Base-by-base conservation (phyloP, 805 yeast species). In the Nakazawaea siamensis region DNA sequence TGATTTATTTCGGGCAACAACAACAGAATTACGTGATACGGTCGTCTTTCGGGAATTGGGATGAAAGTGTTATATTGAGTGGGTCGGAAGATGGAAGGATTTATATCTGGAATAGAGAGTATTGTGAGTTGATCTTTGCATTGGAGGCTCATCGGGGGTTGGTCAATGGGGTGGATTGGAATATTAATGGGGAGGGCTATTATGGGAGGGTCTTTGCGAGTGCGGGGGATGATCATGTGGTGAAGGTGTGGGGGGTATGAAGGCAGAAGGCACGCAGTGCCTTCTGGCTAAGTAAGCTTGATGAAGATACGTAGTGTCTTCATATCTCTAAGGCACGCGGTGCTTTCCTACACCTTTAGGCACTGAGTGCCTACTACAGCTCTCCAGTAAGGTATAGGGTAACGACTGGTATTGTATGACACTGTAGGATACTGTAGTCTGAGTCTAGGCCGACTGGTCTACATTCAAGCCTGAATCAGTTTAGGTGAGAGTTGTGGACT, bases 111-210 rank as follows among this genome's bases (percentile, higher is more conserved):
- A 82, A 82, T 48, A 64, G 79, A 15, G 66, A 68, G 31, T 76
- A 76, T 18, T 87, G 92, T 5, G 76, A 77, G 39, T 62, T 84
- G 17, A 58, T 87, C 3, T 68, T 70, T 4, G 61, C 73, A 11
- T 57, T 82, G 15, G 64, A 70, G 27, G 90, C 78, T 2, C 94
- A 84, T 52, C 53, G 54, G 9, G 74, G 74, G 0, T 60, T 75
- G 40, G 82, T 90, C 43, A 87, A 84, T 51, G 74, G 83, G 30
- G 92, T 86, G 2, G 76, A 80, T 40, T 86, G 92, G 88, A 77
- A 74, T 44, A 44, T 43, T 17, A 39, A 40, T 24, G 46, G 44
- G n/a, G 34, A 46, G 5, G 46, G 44, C 8, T 36, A 34, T 17
- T 31, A 38, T 12, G 69, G 70, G 4, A 52, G 51, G 29, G 17